Base-by-base conservation (phyloP, 805 yeast species). In the Yarrowia yakushimensis region DNA sequence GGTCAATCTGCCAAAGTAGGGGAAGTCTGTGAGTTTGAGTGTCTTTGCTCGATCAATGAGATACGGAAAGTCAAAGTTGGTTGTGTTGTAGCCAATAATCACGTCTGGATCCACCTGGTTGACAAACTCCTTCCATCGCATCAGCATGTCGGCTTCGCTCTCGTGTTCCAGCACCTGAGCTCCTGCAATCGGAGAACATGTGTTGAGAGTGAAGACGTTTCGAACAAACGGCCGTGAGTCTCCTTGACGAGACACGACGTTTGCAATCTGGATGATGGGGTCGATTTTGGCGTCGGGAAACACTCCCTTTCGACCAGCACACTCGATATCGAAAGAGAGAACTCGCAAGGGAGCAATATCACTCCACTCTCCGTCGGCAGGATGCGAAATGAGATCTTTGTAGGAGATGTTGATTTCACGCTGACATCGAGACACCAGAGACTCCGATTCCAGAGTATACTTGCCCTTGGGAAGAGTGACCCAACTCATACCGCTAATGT, bases 401-500 rank as follows among this genome's bases (percentile, higher is more conserved):
- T 84, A 91, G 69, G 86, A 80, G 13, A 94, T 82, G 5, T 78
- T 73, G 36, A 92, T 85, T 76, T 94, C 99, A 27, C 92, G 73
- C 74, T 94, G 99, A 72, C 97, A 89, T 0, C 86, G 83, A 0
- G 97, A 89, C 9, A 85, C 80, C 65, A 75, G 78, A 8, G 67
- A 37, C 1, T 48, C 5, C 12, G 73, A 68, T 3, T 77, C 73
- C 66, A 85, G 54, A 1, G 71, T 68, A 73, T 92, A 96, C 67
- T 82, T 86, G 0, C 85, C 84, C 63, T 79, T 82, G 0, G 98
- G 97, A 25, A 93, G 79, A 0, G 97, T 88, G 27, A 96, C 80
- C 99, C 99, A 94, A 25, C 96, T 88, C 99, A 94, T 94, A 39
- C 99, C 81, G 3, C 93, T 87, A 65, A 93, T 90, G 55, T 86